phyloP scores from a whole-genome alignment of 129 eudicot genomes.

The Chrysanthemum lavandulifolium region DNA sequence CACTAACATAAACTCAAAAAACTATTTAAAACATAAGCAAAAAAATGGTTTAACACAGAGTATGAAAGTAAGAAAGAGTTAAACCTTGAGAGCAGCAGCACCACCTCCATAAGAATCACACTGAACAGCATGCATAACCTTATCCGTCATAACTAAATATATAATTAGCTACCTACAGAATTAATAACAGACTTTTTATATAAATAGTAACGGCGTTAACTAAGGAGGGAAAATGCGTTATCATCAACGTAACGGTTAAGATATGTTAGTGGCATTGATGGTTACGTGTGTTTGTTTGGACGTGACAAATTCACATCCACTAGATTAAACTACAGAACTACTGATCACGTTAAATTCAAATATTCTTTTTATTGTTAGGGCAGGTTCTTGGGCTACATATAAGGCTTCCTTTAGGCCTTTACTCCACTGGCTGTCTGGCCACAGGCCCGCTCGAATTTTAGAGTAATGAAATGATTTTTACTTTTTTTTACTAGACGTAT shows the following conservation, averaged over 20 bases:
- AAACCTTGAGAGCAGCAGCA: constrained; percentile 69
- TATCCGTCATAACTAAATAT: constrained; percentile 48
- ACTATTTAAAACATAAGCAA: neutral
- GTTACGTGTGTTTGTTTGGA: constrained; percentile 12
- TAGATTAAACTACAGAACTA: neutral
- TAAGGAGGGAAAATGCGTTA: neutral
- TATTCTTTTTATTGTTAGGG: too few species aligned
- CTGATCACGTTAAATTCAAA: too few species aligned
- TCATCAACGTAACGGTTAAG: constrained; percentile 21
- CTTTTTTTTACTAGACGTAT: too few species aligned
- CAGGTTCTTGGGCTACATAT: too few species aligned
- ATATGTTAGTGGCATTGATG: constrained; percentile 9
- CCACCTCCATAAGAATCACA: constrained; percentile 74
- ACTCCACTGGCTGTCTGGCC: too few species aligned
- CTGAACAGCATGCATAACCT: constrained; percentile 66
- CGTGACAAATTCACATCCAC: constrained; percentile 26
- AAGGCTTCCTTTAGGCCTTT: too few species aligned
- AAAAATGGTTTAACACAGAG: neutral
- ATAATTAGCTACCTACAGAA: neutral
- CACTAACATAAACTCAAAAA: too few species aligned
- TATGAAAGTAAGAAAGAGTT: neutral
- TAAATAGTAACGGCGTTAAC: constrained; percentile 4
- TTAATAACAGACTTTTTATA: neutral
- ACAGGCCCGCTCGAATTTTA: too few species aligned
- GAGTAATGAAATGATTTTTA: too few species aligned